These are phyloP conservation scores for Grifola frondosa DNA, from an alignment of 1,284 basidiomycete genomes.

Conservation along the genomic window DNA sequence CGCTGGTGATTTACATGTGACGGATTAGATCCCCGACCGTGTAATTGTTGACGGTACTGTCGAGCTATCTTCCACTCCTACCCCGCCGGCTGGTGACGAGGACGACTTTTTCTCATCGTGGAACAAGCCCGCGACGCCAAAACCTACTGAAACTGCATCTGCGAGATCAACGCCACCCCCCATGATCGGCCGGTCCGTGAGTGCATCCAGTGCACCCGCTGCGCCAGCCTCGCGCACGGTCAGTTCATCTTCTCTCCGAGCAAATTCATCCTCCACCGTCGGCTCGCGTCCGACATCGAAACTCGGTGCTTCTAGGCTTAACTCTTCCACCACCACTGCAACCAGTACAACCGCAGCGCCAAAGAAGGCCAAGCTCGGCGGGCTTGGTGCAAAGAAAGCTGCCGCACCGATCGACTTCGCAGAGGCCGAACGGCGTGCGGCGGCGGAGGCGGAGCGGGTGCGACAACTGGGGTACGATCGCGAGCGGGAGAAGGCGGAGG, in stretches of 20 bases:
- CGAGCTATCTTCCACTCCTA: conserved; percentile 41
- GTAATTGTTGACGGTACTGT: conserved; percentile 78
- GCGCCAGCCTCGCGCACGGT: conserved; percentile 63
- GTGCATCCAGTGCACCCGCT: conserved; percentile 40
- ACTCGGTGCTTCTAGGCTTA: conserved; percentile 56
- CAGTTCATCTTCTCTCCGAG: conserved; percentile 58
- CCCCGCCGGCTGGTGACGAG: conserved; percentile 48
- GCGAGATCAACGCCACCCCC: conserved; percentile 57
- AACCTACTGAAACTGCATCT: conserved; percentile 43
- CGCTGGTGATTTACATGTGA: not conserved
- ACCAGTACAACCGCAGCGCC: conserved; percentile 35
- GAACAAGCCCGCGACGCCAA: conserved; percentile 79
- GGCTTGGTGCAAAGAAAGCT: conserved; percentile 84
- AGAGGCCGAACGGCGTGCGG: conserved; percentile 84
- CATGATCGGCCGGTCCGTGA: conserved; percentile 48
- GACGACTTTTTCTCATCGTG: conserved; percentile 97
- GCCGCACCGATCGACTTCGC: conserved; percentile 84
- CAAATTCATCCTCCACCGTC: conserved; percentile 39
- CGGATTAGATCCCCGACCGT: conserved; percentile 63
- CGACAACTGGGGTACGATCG: conserved; percentile 89
- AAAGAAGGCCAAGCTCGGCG: conserved; percentile 75
- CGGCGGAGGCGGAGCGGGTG: conserved; percentile 87
- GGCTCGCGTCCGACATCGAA: conserved; percentile 41
- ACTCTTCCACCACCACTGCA: conserved; percentile 40
- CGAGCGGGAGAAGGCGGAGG: conserved; percentile 70